These are phyloP conservation scores for Stachybotrys echinatus DNA, from an alignment of 2,329 filamentous ascomycete genomes.

Conservation along the genomic window DNA sequence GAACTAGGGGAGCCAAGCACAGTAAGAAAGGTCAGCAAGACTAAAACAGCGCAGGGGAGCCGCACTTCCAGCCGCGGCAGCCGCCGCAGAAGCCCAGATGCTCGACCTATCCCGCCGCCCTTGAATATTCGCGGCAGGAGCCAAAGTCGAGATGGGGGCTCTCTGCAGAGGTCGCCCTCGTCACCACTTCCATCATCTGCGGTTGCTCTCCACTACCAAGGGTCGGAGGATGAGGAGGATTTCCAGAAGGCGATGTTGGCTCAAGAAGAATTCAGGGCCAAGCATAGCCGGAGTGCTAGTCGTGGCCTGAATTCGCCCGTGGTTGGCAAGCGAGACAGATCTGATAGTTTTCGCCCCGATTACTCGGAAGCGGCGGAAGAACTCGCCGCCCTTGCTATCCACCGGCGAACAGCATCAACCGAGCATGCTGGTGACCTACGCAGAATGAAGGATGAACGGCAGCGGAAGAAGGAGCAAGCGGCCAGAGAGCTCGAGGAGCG, in stretches of 20 bases:
- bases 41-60: slow-evolving; percentile 29
- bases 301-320: slow-evolving; percentile 31
- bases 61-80: slow-evolving; percentile 45
- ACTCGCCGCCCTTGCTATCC: slow-evolving; percentile 21
- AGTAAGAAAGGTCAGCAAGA: slow-evolving; percentile 35
- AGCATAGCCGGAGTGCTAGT: slow-evolving; percentile 48
- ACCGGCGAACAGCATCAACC: slow-evolving; percentile 33
- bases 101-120: slow-evolving; percentile 30
- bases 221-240: slow-evolving; percentile 62
- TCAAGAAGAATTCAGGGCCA: slow-evolving; percentile 50
- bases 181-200: slow-evolving; percentile 74
- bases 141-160: slow-evolving; percentile 51
- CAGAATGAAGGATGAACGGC: slow-evolving; percentile 54
- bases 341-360: slow-evolving; percentile 31
- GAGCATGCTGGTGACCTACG: slow-evolving; percentile 49
- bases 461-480: slow-evolving; percentile 66
- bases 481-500: slow-evolving; percentile 86
- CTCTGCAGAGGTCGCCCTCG: slow-evolving; percentile 64
- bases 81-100: slow-evolving; percentile 42
- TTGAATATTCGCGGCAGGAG: slow-evolving; percentile 59
- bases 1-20: slow-evolving; percentile 35
- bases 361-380: slow-evolving; percentile 22
- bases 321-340: slow-evolving; percentile 27
- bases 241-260: slow-evolving; percentile 46
- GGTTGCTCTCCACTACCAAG: slow-evolving; percentile 26